A percentile compares a stretch with the other conserved stretches of the same genome.
Conservation (phyloP, 1,284 basidiomycete genomes). For the Mycena sp. region DNA sequence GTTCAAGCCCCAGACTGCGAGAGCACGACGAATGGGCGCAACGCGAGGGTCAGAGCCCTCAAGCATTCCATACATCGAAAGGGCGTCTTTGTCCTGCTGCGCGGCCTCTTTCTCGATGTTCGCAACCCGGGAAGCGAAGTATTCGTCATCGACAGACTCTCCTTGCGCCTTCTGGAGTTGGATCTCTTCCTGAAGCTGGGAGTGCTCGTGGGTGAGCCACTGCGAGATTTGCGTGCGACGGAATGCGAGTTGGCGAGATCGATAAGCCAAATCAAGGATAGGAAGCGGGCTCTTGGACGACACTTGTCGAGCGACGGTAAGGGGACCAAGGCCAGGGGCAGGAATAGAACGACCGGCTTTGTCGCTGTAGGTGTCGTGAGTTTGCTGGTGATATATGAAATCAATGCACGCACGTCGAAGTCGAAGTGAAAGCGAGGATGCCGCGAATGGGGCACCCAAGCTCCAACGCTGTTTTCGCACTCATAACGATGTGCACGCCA, state of each 20-base stretch:
- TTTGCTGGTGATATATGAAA: slow-evolving; percentile 6
- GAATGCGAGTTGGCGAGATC: slow-evolving; percentile 92
- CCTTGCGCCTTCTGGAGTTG: slow-evolving; percentile 69
- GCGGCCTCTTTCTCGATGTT: slow-evolving; percentile 91
- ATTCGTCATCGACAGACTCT: slow-evolving; percentile 71
- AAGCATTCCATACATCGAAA: slow-evolving; percentile 95
- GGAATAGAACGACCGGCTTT: slow-evolving; percentile 96
- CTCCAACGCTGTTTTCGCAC: slow-evolving; percentile 93
- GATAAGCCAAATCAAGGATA: slow-evolving; percentile 87
- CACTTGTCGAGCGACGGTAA: slow-evolving; percentile 87
- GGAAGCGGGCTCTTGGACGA: slow-evolving; percentile 80
- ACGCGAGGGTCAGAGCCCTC: slow-evolving; percentile 87
- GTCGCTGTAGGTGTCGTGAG: slow-evolving; percentile 64
- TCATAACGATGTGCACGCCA: slow-evolving; percentile 98
- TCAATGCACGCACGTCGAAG: slow-evolving; percentile 81
- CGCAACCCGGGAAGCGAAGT: slow-evolving; percentile 78
- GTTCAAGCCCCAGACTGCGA: slow-evolving; percentile 95
- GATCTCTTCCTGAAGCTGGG: slow-evolving; percentile 84
- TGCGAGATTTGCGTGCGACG: slow-evolving; percentile 92
- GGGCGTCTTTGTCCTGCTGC: slow-evolving; percentile 91
- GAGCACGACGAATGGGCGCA: slow-evolving; percentile 91
- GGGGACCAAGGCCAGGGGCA: slow-evolving; percentile 91
- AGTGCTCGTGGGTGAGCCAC: slow-evolving; percentile 92
- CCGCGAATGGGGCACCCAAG: slow-evolving; percentile 95
- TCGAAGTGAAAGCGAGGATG: slow-evolving; percentile 95